A percentile compares a stretch with the other conserved stretches of the same genome.
These are phyloP conservation scores for Penicillium olsonii DNA, from an alignment of 2,329 filamentous ascomycete genomes.

Conservation along the genomic window DNA sequence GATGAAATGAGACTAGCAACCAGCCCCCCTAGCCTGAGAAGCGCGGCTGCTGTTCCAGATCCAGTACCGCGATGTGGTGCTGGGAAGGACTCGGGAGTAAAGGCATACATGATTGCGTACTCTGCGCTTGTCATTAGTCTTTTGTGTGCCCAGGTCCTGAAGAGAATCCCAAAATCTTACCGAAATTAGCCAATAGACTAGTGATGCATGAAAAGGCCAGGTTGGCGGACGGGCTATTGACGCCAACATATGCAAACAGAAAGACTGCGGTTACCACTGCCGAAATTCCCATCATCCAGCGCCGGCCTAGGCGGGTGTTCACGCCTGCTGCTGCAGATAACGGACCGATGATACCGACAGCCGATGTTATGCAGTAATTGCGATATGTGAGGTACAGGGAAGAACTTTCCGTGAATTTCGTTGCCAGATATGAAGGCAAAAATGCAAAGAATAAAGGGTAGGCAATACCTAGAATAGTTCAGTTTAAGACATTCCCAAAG, in stretches of 20 bases:
- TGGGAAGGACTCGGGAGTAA: conserved; percentile 31
- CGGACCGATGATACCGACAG: conserved; percentile 44
- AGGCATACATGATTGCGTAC: conserved; percentile 33
- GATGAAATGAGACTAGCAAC: conserved; percentile 48
- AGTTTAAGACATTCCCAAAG: background rate
- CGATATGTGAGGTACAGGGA: conserved; percentile 26
- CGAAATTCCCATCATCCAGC: conserved; percentile 50
- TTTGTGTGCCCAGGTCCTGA: background rate
- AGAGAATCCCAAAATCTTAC: conserved; percentile 4
- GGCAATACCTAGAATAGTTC: conserved; percentile 37
- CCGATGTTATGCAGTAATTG: conserved; percentile 34
- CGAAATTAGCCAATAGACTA: conserved; percentile 47
- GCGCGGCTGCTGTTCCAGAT: conserved; percentile 36
- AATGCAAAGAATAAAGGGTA: conserved; percentile 53
- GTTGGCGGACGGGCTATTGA: conserved; percentile 38
- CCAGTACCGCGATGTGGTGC: conserved; percentile 30
- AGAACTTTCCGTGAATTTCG: conserved; percentile 32
- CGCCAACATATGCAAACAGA: conserved; percentile 49
- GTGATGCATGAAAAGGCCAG: conserved; percentile 44
- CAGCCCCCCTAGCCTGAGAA: conserved; percentile 35
- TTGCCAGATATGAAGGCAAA: conserved; percentile 49
- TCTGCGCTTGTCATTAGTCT: conserved; percentile 21
- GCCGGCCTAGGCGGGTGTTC: conserved; percentile 44
- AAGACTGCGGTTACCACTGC: conserved; percentile 50
- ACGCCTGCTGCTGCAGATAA: conserved; percentile 46